Base-by-base conservation (phyloP, 768 basidiomycete genomes). In the Termitomyces sp. region DNA sequence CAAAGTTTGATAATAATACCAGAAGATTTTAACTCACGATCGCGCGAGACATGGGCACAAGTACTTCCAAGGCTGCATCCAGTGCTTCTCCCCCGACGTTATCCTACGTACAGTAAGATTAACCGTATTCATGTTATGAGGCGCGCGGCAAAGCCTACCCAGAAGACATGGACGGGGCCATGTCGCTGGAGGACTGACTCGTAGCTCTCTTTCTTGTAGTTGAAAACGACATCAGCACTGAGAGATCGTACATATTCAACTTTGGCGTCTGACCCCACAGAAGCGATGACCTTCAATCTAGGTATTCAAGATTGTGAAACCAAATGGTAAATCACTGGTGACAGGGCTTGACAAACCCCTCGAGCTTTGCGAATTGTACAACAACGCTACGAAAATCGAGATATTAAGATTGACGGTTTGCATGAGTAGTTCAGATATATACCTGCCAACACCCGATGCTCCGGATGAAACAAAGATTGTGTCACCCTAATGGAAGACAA, bases 261-360 rank as follows among this genome's bases (percentile, higher is more conserved):
- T 69, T 89, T 87, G 37, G 82, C 78, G 34, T 85, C 82, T 0
- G 79, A 77, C 2, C 88, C 85, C 0, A 83, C 82, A 0, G 82
- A 84, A 0, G 79, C 82, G 56, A 89, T 82, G 29, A 87, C 85
- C 60, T 82, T 83, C n/a, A 61, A 19, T 11, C 60, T 58, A 47
- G 31, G 2, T 23, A 5, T 34, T 21, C 14, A 21, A 35, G 3
- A 12, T 23, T 16, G 7, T 7, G 2, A 21, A 38, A 27, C 2
- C 2, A 32, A 29, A 54, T 19, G 9, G 4, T 25, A 34, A 1
- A 27, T 8, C 5, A 31, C n/a, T n/a, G n/a, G 9, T 8, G 17
- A 7, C 16, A 25, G 5, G 14, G 2, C 11, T 16, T 6, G 9
- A 53, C 57, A 27, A 71, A 56, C 14, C 75, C 76, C 17, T 72